These are phyloP conservation scores for Phellinidium pouzarii DNA, from an alignment of 1,284 basidiomycete species.

Conservation along the genomic window DNA sequence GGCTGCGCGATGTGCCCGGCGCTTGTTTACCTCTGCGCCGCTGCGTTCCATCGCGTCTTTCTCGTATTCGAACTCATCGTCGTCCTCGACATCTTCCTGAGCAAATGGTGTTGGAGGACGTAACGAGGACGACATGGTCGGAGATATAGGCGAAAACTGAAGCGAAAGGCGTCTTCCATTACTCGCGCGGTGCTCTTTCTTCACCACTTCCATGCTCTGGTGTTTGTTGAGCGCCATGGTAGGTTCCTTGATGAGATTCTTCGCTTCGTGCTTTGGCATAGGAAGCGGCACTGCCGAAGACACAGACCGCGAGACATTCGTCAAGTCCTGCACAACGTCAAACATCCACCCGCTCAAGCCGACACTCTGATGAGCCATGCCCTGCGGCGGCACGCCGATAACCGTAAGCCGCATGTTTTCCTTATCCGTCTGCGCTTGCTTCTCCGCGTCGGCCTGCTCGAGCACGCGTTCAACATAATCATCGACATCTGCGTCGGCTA, in stretches of 20 bases:
- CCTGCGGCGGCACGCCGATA: constrained; percentile 23
- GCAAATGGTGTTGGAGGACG: background rate
- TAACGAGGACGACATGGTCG: background rate
- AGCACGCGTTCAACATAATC: constrained; percentile 35
- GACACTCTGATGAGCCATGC: constrained; percentile 34
- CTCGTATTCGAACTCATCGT: constrained; percentile 39
- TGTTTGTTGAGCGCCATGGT: constrained; percentile 15
- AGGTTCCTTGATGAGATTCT: background rate
- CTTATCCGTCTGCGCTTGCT: constrained; percentile 26
- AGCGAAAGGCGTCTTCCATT: constrained; percentile 42
- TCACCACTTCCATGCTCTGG: constrained; percentile 22
- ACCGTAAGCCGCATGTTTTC: constrained; percentile 13
- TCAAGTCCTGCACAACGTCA: constrained; percentile 65
- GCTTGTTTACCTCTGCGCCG: constrained; percentile 29
- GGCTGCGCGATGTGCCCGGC: constrained; percentile 20
- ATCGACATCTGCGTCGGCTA: constrained; percentile 31
- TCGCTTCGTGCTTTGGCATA: background rate
- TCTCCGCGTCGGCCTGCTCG: constrained; percentile 33
- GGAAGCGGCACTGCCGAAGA: background rate
- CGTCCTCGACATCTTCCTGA: constrained; percentile 21
- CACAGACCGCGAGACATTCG: constrained; percentile 26
- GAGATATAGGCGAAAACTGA: constrained; percentile 54
- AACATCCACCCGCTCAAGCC: constrained; percentile 70
- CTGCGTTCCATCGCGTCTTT: constrained; percentile 36
- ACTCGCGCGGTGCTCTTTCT: constrained; percentile 14